phyloP scores from a whole-genome alignment of 805 yeast species.

The Starmerella tilneyi region DNA sequence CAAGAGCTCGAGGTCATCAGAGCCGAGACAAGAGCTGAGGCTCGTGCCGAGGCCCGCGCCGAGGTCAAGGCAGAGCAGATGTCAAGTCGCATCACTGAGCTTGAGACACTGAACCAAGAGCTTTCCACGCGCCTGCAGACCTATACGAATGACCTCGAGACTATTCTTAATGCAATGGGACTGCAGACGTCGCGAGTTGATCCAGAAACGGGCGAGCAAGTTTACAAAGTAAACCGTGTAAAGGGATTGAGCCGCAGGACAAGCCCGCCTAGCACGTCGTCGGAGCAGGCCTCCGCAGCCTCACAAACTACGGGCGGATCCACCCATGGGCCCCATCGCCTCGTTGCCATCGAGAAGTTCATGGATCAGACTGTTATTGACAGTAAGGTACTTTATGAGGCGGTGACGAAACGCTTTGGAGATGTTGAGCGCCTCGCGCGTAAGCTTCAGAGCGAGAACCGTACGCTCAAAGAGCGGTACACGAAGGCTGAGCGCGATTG shows the following conservation, averaged over 20 bases:
- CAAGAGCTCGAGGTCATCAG: slow-evolving; percentile 19
- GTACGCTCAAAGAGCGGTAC: slow-evolving; percentile 35
- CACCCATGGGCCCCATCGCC: slow-evolving; percentile 26
- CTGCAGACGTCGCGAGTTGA: slow-evolving; percentile 38
- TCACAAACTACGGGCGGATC: slow-evolving; percentile 3
- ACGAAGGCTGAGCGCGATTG: slow-evolving; percentile 29
- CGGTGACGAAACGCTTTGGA: slow-evolving; percentile 62
- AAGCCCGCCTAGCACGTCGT: background rate
- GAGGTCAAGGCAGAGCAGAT: slow-evolving; percentile 16
- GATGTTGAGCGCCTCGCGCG: slow-evolving; percentile 89
- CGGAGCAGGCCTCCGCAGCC: slow-evolving; percentile 1
- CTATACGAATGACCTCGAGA: slow-evolving; percentile 36
- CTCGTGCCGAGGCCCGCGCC: slow-evolving; percentile 19
- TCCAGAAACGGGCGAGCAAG: slow-evolving; percentile 12
- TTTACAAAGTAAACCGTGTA: slow-evolving; percentile 46
- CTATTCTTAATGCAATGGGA: slow-evolving; percentile 66
- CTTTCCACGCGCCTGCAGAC: slow-evolving; percentile 8
- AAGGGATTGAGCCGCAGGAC: slow-evolving; percentile 32
- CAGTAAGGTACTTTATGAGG: slow-evolving; percentile 33
- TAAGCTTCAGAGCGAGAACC: slow-evolving; percentile 65
- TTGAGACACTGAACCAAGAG: slow-evolving; percentile 13
- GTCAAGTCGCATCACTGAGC: slow-evolving; percentile 11
- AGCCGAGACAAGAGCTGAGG: slow-evolving; percentile 21
- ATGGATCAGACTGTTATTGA: slow-evolving; percentile 31
- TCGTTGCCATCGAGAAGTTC: slow-evolving; percentile 26